Percentiles rank a stretch among this genome's conserved stretches.
Evolutionary conservation across 2,329 filamentous ascomycete species (phyloP).

Genomic region (Aspergillus japonicus): DNA sequence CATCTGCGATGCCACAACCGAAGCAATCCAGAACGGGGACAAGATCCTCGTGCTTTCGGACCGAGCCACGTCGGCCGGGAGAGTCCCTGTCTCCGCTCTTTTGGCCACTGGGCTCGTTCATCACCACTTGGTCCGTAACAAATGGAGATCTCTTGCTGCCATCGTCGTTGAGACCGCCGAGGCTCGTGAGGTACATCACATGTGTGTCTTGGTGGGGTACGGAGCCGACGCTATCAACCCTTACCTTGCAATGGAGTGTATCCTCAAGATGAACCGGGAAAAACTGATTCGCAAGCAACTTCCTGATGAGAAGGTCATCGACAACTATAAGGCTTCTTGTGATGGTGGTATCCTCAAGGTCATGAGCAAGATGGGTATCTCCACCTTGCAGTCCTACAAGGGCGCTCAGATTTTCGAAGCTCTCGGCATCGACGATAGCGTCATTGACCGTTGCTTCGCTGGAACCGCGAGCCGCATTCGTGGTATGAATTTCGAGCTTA

Average conservation of each 20-base stretch:
- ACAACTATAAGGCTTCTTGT: constrained; percentile 95
- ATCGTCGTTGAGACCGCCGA: constrained; percentile 90
- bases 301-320: constrained; percentile 75
- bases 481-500: constrained; percentile 88
- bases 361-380: constrained; percentile 99
- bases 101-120: constrained; percentile 91
- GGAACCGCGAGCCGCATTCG: constrained; percentile 93
- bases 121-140: constrained; percentile 91
- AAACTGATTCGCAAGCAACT: constrained; percentile 89
- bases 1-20: constrained; percentile 81
- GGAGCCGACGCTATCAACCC: constrained; percentile 93
- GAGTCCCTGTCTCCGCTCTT: constrained; percentile 80
- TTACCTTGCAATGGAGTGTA: constrained; percentile 93
- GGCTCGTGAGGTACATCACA: constrained; percentile 95
- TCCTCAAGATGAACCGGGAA: constrained; percentile 93
- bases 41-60: constrained; percentile 88
- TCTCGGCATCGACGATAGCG: constrained; percentile 84
- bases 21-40: constrained; percentile 78
- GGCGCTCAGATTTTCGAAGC: constrained; percentile 97
- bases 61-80: constrained; percentile 76
- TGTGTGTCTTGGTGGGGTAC: constrained; percentile 96
- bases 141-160: constrained; percentile 87
- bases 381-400: constrained; percentile 93
- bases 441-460: constrained; percentile 91
- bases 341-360: constrained; percentile 97